A percentile compares a stretch with the other conserved stretches of the same genome.
phyloP scores from a whole-genome alignment of 345 rosid genomes.

The Eucalyptus urophylla region DNA sequence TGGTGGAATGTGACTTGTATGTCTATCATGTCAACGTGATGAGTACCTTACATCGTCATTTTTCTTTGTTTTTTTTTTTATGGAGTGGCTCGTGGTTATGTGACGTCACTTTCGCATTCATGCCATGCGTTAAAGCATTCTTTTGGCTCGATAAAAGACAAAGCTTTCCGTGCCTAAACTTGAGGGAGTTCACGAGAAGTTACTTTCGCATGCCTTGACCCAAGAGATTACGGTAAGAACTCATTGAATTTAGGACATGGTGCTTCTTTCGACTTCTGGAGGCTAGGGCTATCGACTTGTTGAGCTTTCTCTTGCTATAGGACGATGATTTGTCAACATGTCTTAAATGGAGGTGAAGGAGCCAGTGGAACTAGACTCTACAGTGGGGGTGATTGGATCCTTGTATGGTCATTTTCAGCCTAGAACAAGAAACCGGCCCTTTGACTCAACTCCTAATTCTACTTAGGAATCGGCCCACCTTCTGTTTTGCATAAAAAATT shows the following conservation, averaged over 20 bases:
- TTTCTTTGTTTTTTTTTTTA: too few relatives aligned
- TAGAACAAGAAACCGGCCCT: background rate
- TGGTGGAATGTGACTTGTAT: background rate
- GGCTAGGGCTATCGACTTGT: background rate
- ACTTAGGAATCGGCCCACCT: background rate
- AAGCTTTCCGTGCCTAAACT: background rate
- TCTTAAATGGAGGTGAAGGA: background rate
- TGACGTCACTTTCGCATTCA: background rate
- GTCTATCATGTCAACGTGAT: background rate
- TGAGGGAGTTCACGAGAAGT: background rate
- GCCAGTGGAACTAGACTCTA: background rate
- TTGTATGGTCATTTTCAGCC: background rate
- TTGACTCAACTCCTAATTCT: background rate
- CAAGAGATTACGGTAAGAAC: background rate
- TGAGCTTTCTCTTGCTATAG: background rate
- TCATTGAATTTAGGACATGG: background rate
- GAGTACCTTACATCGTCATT: background rate
- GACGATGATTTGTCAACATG: background rate
- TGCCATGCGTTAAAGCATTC: background rate
- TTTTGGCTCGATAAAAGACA: background rate
- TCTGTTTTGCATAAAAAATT: background rate
- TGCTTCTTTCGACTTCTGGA: fast-evolving
- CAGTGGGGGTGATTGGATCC: background rate
- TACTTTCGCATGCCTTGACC: background rate
- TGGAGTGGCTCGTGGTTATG: background rate